Percentiles rank a stretch among this genome's conserved stretches.
Evolutionary conservation across 2,329 filamentous ascomycete genomes (phyloP).

Genomic region (Corniculantispora saksenae): DNA sequence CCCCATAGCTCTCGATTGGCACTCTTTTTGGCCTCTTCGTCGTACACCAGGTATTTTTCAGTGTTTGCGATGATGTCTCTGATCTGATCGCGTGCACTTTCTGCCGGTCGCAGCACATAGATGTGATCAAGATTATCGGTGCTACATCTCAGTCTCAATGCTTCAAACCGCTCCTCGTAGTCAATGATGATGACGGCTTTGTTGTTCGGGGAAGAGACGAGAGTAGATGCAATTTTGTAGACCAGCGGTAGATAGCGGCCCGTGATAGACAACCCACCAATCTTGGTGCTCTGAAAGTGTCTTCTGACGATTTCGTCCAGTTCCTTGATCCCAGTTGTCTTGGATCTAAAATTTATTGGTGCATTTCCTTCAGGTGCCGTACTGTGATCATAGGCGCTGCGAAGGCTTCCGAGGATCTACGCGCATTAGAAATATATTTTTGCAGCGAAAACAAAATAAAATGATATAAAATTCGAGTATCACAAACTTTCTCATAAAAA

Average conservation of each 20-base stretch:
- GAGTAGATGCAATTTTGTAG: constrained; percentile 54
- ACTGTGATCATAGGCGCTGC: not conserved
- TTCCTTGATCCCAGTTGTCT: constrained; percentile 42
- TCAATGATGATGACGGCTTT: constrained; percentile 58
- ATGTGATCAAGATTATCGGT: constrained; percentile 49
- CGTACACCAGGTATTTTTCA: constrained; percentile 54
- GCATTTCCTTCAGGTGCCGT: not conserved
- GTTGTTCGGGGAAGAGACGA: constrained; percentile 48
- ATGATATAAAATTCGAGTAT: too few relatives aligned
- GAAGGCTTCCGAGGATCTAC: constrained; percentile 1
- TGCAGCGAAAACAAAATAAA: too few relatives aligned
- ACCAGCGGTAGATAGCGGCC: constrained; percentile 57
- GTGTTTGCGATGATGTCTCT: constrained; percentile 42
- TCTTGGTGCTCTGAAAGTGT: constrained; percentile 51
- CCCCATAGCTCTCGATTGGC: constrained; percentile 57
- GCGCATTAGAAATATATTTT: not conserved
- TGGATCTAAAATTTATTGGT: constrained; percentile 22
- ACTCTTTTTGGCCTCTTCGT: constrained; percentile 40
- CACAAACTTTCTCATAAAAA: too few relatives aligned
- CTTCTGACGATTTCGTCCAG: constrained; percentile 49
- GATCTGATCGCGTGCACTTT: constrained; percentile 29
- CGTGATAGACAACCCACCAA: constrained; percentile 49
- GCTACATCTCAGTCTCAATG: constrained; percentile 44
- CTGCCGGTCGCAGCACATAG: constrained; percentile 49
- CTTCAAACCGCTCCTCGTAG: constrained; percentile 56